These are phyloP conservation scores for Acer campestre DNA, from an alignment of 345 rosid species.

Conservation along the genomic window DNA sequence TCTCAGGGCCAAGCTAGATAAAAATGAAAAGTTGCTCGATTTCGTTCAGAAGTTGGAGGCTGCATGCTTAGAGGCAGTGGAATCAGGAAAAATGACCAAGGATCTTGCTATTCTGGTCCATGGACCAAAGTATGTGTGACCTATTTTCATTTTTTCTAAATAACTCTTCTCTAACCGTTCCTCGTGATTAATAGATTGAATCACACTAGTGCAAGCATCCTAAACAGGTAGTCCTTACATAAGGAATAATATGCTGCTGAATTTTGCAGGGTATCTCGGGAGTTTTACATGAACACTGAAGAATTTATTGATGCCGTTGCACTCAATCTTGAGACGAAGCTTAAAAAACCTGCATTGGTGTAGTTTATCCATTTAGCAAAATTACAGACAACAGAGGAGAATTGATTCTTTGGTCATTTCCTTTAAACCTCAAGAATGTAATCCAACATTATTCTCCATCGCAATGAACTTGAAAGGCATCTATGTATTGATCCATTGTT, in stretches of 20 bases:
- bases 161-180: not conserved
- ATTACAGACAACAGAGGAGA: not conserved
- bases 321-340: slow-evolving; percentile 53
- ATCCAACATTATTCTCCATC: not conserved
- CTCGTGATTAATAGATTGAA: not conserved
- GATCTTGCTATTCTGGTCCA: slow-evolving; percentile 87
- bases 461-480: not conserved
- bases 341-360: slow-evolving; percentile 42
- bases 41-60: slow-evolving; percentile 85
- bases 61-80: slow-evolving; percentile 83
- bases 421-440: not conserved
- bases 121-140: slow-evolving; percentile 68
- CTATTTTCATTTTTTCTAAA: too few relatives aligned
- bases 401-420: not conserved
- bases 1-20: slow-evolving; percentile 86
- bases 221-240: not conserved
- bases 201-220: too few relatives aligned
- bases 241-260: not conserved
- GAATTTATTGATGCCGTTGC: slow-evolving; percentile 89
- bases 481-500: not conserved
- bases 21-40: slow-evolving; percentile 65
- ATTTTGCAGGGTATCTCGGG: slow-evolving; percentile 69
- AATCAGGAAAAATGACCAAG: slow-evolving; percentile 93
- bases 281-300: slow-evolving; percentile 73
- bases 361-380: slow-evolving; percentile 11